phyloP scores from a whole-genome alignment of 192 early-diverging fungal genomes.

The Coemansia sp. region DNA sequence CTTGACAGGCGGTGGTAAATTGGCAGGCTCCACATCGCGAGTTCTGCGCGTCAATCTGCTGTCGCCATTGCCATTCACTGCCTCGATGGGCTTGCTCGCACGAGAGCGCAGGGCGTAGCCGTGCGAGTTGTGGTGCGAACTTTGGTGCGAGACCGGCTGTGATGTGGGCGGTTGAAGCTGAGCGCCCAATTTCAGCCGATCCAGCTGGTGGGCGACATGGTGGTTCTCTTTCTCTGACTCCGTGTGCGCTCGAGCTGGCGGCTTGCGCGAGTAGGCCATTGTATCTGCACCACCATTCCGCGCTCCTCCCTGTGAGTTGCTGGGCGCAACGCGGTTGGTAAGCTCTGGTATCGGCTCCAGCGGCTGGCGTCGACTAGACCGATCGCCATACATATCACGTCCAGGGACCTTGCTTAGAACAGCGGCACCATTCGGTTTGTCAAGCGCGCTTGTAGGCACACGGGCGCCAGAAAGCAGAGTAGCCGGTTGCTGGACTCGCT shows the following conservation, averaged over 20 bases:
- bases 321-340: neutral
- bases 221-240: slow-evolving; percentile 36
- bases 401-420: neutral
- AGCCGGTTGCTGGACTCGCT: neutral
- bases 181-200: slow-evolving; percentile 6
- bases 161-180: neutral
- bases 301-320: neutral
- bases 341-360: slow-evolving; percentile 37
- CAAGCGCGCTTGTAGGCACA: neutral
- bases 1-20: neutral
- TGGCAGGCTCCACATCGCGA: neutral
- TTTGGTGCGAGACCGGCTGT: neutral
- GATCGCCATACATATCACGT: neutral
- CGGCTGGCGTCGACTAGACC: slow-evolving; percentile 12
- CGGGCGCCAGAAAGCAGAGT: neutral
- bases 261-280: slow-evolving; percentile 3
- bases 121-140: slow-evolving; percentile 6
- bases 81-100: neutral
- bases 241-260: neutral
- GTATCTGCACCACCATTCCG: neutral
- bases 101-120: slow-evolving; percentile 34
- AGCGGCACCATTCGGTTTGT: neutral
- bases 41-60: neutral
- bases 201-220: slow-evolving; percentile 4
- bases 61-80: neutral